Base-by-base conservation (phyloP, 805 yeast genomes). In the Ogataea glucozyma region DNA sequence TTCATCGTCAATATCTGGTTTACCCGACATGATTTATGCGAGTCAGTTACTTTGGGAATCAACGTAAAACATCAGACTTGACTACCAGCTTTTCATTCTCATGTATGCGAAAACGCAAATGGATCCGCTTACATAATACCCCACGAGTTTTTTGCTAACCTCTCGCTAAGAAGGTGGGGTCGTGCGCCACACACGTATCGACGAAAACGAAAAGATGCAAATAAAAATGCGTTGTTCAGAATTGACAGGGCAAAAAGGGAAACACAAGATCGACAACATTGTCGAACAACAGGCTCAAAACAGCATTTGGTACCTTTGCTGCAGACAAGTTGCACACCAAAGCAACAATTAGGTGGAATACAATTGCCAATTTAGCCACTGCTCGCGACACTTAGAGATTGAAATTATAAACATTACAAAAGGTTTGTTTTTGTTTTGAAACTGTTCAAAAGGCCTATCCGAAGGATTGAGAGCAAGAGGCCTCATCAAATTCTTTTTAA, bases 1-100 rank as follows among this genome's bases (percentile, higher is more conserved):
- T 46, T 78, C 83, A 39, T 77, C 83, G 40, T 78, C 84, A 6
- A 33, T 4, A 12, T 23, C 38, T 5, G 18, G 38, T 11, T 23
- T 23, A 21, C 24, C 18, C 14, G 38, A 17, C 36, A 32, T 32
- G 31, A 12, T n/a, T 6, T 17, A 10, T 12, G 31, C n/a, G n/a
- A n/a, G n/a, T n/a, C n/a, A n/a, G n/a, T n/a, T n/a, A n/a, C n/a
- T n/a, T n/a, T n/a, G n/a, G n/a, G n/a, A n/a, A n/a, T n/a, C n/a
- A n/a, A n/a, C n/a, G n/a, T n/a, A n/a, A n/a, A n/a, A n/a, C n/a
- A n/a, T n/a, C n/a, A n/a, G n/a, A n/a, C n/a, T n/a, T n/a, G n/a
- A n/a, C n/a, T n/a, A 27, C 24, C 8, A 26, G 29, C 8, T 26
- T 7, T 8, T 26, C 24, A 17, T 30, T 30, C 18, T 30, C 21